Evolutionary conservation across 257 asterid species (phyloP).

Genomic region (Jacaranda copaia): DNA sequence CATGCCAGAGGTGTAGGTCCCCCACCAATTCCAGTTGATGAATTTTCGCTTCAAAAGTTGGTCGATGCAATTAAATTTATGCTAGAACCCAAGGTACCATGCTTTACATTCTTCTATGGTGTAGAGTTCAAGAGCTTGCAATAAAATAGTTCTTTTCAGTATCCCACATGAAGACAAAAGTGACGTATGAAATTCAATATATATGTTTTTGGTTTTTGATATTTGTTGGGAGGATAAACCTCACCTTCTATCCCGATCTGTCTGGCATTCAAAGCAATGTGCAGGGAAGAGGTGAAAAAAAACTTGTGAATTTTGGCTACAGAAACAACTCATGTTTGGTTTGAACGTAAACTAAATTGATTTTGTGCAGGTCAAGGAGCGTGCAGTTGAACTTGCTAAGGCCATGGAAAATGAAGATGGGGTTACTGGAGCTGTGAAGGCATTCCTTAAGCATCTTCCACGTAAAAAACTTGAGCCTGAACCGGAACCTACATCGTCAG

Average conservation of each 20-base stretch:
- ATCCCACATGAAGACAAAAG: too few species aligned
- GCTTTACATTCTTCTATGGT: background rate
- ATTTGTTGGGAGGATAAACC: background rate
- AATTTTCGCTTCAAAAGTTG: slow-evolving; percentile 76
- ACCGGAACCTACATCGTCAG: slow-evolving; percentile 54
- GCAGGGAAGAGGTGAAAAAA: background rate
- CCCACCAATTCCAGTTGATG: slow-evolving; percentile 84
- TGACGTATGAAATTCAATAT: background rate
- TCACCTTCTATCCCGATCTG: background rate
- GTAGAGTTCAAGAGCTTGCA: background rate
- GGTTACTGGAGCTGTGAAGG: slow-evolving; percentile 90
- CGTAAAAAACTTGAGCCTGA: slow-evolving; percentile 57
- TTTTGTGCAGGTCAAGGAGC: slow-evolving; percentile 79
- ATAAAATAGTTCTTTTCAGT: background rate
- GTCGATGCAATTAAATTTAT: slow-evolving; percentile 74
- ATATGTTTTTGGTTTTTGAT: background rate
- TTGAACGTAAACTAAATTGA: slow-evolving; percentile 31
- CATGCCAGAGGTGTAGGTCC: slow-evolving; percentile 91
- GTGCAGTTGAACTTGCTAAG: slow-evolving; percentile 82
- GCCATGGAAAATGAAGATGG: slow-evolving; percentile 97
- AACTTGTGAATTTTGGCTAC: background rate
- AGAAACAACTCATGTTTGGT: background rate
- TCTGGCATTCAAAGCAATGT: background rate
- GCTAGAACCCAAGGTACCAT: slow-evolving; percentile 82
- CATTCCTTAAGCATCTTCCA: slow-evolving; percentile 88